Evolutionary conservation across 176 grass and related monocot species (phyloP).

Genomic region (Rhynchospora tenuis): DNA sequence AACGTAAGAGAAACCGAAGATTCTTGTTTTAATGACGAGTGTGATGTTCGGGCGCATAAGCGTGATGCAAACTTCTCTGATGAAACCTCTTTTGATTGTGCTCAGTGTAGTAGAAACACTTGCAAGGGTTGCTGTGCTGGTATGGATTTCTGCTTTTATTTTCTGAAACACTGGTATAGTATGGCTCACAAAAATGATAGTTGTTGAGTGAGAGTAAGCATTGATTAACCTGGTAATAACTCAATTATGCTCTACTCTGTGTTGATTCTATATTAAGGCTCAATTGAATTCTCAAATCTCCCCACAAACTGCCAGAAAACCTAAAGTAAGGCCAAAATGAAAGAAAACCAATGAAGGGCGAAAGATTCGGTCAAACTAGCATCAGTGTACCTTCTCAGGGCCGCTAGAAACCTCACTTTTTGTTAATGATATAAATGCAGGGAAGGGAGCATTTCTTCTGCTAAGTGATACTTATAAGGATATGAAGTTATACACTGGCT

Average conservation of each 20-base stretch:
- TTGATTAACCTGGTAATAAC: neutral
- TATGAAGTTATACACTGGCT: constrained; percentile 65
- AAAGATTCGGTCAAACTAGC: neutral
- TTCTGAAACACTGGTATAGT: constrained; percentile 12
- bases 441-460: constrained; percentile 86
- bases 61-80: neutral
- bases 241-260: neutral
- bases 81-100: constrained; percentile 53
- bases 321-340: neutral
- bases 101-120: constrained; percentile 61
- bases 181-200: neutral
- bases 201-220: neutral
- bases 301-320: neutral
- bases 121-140: constrained; percentile 92
- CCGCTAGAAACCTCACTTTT: neutral
- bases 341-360: neutral
- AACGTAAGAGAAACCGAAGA: constrained; percentile 79
- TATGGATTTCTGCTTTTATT: neutral
- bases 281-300: neutral
- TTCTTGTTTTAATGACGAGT: constrained; percentile 54
- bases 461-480: constrained; percentile 68
- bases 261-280: neutral
- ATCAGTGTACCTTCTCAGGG: too few species aligned
- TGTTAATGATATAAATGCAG: neutral
- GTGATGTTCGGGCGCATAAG: constrained; percentile 55